Evolutionary conservation across 805 yeast genomes (phyloP).

Genomic region (Peterozyma xylosa): DNA sequence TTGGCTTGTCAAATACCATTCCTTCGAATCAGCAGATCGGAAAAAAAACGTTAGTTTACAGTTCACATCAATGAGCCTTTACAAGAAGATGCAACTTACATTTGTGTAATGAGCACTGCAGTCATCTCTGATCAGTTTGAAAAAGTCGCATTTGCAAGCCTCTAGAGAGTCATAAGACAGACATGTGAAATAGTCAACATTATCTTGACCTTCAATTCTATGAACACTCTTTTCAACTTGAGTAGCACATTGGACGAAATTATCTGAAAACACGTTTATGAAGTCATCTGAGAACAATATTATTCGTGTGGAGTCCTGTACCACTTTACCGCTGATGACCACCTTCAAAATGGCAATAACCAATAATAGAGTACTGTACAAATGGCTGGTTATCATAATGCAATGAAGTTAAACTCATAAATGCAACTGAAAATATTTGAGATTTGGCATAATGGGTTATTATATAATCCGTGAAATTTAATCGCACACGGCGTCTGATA

Average conservation of each 20-base stretch:
- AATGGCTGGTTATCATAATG: too few relatives aligned
- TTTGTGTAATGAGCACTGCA: neutral
- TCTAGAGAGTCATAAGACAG: slow-evolving; percentile 1
- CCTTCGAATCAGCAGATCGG: too few relatives aligned
- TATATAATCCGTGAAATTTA: too few relatives aligned
- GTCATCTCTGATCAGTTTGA: neutral
- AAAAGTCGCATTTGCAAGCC: slow-evolving; percentile 3
- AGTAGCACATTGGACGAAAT: slow-evolving; percentile 1
- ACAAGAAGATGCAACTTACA: too few relatives aligned
- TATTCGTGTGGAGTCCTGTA: neutral
- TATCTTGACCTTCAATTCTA: neutral
- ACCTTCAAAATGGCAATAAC: neutral
- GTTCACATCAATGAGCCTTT: too few relatives aligned
- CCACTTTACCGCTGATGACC: neutral
- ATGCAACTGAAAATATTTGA: too few relatives aligned
- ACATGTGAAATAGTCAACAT: slow-evolving; percentile 6
- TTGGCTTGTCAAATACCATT: too few relatives aligned
- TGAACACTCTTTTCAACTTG: slow-evolving; percentile 1
- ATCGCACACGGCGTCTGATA: too few relatives aligned
- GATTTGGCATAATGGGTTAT: too few relatives aligned
- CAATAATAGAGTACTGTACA: neutral
- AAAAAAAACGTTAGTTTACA: too few relatives aligned
- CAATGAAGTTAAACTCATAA: too few relatives aligned
- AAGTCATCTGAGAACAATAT: slow-evolving; percentile 1
- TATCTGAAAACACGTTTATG: neutral